Conservation (phyloP, 148 eudicot species). For the Polygonum maritimum region DNA sequence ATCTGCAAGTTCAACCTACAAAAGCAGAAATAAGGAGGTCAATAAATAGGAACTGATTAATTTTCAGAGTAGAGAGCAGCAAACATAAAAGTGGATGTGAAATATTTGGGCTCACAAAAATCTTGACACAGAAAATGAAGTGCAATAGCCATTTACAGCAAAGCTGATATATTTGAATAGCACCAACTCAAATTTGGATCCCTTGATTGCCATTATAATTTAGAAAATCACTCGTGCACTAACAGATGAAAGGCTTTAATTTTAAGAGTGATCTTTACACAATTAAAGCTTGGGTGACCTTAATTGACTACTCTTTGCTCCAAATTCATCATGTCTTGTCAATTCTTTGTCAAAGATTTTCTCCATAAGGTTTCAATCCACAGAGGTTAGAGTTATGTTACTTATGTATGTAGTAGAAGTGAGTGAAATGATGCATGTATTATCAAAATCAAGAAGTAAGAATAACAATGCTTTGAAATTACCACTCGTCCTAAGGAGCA, state of each 20-base stretch:
- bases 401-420: neutral
- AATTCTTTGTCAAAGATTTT: neutral
- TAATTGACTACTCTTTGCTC: neutral
- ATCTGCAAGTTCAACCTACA: conserved; percentile 87
- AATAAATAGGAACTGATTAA: neutral
- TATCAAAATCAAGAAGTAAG: too few relatives aligned
- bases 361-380: neutral
- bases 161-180: neutral
- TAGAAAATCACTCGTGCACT: neutral
- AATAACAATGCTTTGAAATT: conserved; percentile 15
- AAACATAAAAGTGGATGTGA: neutral
- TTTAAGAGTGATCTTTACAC: neutral
- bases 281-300: neutral
- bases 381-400: neutral
- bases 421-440: neutral
- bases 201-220: neutral
- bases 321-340: neutral
- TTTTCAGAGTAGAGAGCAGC: neutral
- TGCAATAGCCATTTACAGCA: neutral
- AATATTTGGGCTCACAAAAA: neutral
- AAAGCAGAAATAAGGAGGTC: conserved; percentile 19
- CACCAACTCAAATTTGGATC: neutral
- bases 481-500: conserved; percentile 88
- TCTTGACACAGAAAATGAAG: neutral
- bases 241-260: neutral